Evolutionary conservation across 306 rosid genomes (phyloP), one percentile per base, ranked within the genome.

Genomic region (Cucurbita argyrosperma): DNA sequence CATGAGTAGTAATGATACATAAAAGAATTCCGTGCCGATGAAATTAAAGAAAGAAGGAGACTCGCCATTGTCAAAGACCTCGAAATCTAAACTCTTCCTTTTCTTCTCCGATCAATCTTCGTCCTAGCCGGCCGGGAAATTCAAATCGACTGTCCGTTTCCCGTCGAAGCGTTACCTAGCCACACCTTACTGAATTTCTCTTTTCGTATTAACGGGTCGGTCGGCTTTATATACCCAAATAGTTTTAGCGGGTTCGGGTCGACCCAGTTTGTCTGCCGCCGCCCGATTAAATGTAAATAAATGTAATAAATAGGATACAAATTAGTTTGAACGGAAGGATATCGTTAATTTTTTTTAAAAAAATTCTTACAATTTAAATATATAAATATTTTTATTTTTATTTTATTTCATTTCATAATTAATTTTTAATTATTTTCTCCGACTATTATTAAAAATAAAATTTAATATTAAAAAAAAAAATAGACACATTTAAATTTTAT

Each of bases 11-110:
- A 23, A 67, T 45, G 35, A 42, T 63, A 43, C 19, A 21, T n/a
- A 67, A 69, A 70, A 35, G 26, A 14, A 38, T 49, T n/a, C 42
- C 23, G 47, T 5, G 59, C 5, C 10, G 5, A n/a, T 4, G 8
- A 16, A 70, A 70, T 70, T 15, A 30, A 69, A 69, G 43, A 70
- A 40, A 15, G 46, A 70, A 47, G 82, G 4, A 57, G 56, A 74
- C 77, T 42, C 26, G 5, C 74, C 74, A 70, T 70, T 50, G 9
- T 50, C 56, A 70, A 51, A 70, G 74, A 9, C 8, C 59, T 46
- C 13, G 40, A 69, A 30, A 49, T 16, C 74, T 23, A 7, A 42
- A 66, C 38, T 64, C 5, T 7, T 61, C 7, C 3, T 45, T 16
- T 12, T 26, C 59, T 50, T 30, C 60, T 30, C 1, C 16, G 60